Evolutionary conservation across 2,329 filamentous ascomycete genomes (phyloP), one percentile per base, ranked within the genome.

Genomic region (Paramyrothecium roridum): DNA sequence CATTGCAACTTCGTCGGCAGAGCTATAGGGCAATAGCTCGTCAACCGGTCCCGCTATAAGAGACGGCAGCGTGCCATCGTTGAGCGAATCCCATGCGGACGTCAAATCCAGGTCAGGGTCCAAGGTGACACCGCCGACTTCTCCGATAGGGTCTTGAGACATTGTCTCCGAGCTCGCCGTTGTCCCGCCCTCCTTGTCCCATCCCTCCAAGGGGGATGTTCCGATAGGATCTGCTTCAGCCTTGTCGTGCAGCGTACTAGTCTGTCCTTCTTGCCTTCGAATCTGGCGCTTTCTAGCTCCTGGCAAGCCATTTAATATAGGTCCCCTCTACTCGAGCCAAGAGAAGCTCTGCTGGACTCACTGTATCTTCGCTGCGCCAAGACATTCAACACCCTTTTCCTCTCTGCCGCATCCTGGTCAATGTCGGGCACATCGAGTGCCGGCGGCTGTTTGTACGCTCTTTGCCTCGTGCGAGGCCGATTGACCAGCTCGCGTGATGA

Each of bases 301-400:
- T 72, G 48, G 22, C 13, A 17, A 37, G 2, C 30, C 47, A 10
- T 52, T 66, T 7, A 62, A 51, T 34, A 45, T 7, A 12, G 43
- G 21, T 19, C 16, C 17, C 6, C 20, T 7, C 12, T 6, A 8
- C n/a, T 19, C n/a, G 6, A 19, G 37, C n/a, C n/a, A 19, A 19
- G n/a, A 13, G 7, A 43, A 43, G 37, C 6, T 16, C 6, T 13
- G 7, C 16, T 30, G 6, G 13, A 56, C 65, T 63, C 60, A 80
- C 79, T 70, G 54, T 83, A 84, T 69, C 80, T 71, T 48, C 81
- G 73, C 57, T 83, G 80, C 1, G 81, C 80, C 37, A 84, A 65
- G 11, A 83, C 77, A 54, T 82, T 83, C 21, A 83, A 59, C 1
- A 82, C 71, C 12, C 80, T 71, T 63, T 83, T 84, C 21, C 81